Evolutionary conservation across 108 stramenopile species (phyloP), one percentile per base, ranked within the genome.

Genomic region (Cyclotella kingstonii): DNA sequence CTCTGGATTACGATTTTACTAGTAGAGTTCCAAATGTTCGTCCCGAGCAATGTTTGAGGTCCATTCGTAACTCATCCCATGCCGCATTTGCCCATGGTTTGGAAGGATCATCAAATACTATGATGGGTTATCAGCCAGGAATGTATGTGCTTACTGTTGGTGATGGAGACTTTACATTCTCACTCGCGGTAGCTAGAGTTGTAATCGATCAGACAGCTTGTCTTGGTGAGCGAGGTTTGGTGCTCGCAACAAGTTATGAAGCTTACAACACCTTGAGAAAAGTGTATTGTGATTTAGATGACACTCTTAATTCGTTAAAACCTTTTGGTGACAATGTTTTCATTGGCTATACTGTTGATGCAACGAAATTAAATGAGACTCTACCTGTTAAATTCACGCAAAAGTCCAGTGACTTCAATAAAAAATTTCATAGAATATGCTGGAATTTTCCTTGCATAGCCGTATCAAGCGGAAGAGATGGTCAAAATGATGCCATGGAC

Each of bases 391-490:
- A 39, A 70, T n/a, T 27, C 5, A 44, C 38, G 21, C 34, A 39
- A 9, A 62, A 26, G 25, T 17, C 8, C 11, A 30, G 42, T 8
- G 19, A 12, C 19, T 5, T 18, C 43, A 30, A 22, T n/a, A 19
- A 33, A 1, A 76, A 68, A 49, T 95, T 79, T 73, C 75, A 92
- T 69, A 54, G 88, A 44, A 86, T 96, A 43, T 73, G 83, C 39
- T 96, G 91, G 88, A 96, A 93, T 53, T 96, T 96, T 66, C 95
- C 95, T 9, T 96, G 95, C 70, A 84, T 86, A 0, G 86, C 89
- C 22, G 83, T 86, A 50, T 67, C 54, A 2, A 66, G 41, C 4
- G 95, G 95, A 8, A 79, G 86, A 74, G 95, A 96, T 76, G 95
- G 93, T n/a, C 92, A 96, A 66, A 89, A 90, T 53, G 57, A 83